Evolutionary conservation across 176 grass and related monocot species (phyloP), one percentile per base, ranked within the genome.

Genomic region (Oryza brachyantha): DNA sequence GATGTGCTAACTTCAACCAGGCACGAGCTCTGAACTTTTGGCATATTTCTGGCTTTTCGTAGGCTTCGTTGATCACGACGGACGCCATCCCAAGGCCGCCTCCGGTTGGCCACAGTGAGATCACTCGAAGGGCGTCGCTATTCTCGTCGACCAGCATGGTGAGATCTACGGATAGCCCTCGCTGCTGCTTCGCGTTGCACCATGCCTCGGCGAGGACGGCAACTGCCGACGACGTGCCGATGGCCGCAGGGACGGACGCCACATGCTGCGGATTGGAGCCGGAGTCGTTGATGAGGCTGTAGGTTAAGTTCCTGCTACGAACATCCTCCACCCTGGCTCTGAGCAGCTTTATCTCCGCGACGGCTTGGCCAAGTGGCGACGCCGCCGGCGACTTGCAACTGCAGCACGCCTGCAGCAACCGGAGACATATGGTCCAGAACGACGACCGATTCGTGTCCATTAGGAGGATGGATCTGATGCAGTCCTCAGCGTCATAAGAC

Each of bases 401-500:
- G 36, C 36, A 37, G 2, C 42, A 16, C 5, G 82, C 72, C 26
- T n/a, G n/a, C n/a, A 76, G 62, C 48, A 75, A 3, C 61, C 19
- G 72, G 19, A 46, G 72, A 72, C 72, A 83, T 7, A 37, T 6
- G 36, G 36, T 37, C 81, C 81, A 83, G 19, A 5, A 7, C 0
- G 81, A 25, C 35, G n/a, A n/a, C n/a, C 36, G 5, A 37, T 60
- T 76, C 2, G 12, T 34, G 8, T 75, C 81, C 25, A 83, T 19
- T 46, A 43, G 71, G 72, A 83, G 11, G 13, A 59, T 27, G 7
- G 63, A 83, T 34, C 68, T 72, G 14, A 83, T 66, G 80, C 61
- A 74, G 43, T 83, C 80, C 45, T 83, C 80, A 5, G 55, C 80
- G 26, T 83, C 80, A 6, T 57, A 66, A 22, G 80, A 43, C 25